Base-by-base conservation (phyloP, 495 filamentous ascomycete species). In the Sordaria brevicollis region DNA sequence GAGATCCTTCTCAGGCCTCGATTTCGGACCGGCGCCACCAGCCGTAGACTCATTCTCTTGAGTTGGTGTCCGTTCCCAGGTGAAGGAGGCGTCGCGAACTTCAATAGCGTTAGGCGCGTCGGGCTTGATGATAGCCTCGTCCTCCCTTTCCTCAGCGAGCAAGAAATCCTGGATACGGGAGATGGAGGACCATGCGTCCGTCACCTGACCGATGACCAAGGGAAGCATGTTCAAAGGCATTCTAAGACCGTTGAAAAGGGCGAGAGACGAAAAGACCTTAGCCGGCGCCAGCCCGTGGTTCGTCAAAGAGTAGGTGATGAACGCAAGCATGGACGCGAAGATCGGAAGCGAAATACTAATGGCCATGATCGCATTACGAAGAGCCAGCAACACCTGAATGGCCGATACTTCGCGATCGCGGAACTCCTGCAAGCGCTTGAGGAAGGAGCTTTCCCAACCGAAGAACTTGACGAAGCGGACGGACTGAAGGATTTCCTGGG, bases 381-480 rank as follows among this genome's bases (percentile, higher is more conserved):
- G 90, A 3, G 90, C 86, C 34, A 97, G 82, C 19, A 98, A 78
- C 15, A 92, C 81, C 74, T 96, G 93, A 67, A 97, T 92, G 5
- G 89, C 86, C 13, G 82, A 78, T 73, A 98, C 92, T 76, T 98
- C 94, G 57, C 83, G 84, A 35, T 81, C 82, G 62, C 94, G 88
- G 67, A 94, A 90, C 21, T 88, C 83, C 65, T 85, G 83, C 10
- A 98, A 83, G 19, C 93, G 87, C n/a, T 85, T 82, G 5, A 97
- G 81, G 77, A 98, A 98, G 65, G 89, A 89, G 37, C 84, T 88
- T 75, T 98, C 94, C 94, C 94, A 98, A 8, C 92, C 94, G 76
- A 97, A 97, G 80, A 87, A 97, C 78, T 98, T 98, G 77, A 98
- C 93, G 74, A 98, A 97, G 19, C 93, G 87, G 62, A 97, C 94